Percentiles rank a stretch among this genome's conserved stretches.
Evolutionary conservation across 805 yeast genomes (phyloP).

Genomic region (Metschnikowia noctiluminum): DNA sequence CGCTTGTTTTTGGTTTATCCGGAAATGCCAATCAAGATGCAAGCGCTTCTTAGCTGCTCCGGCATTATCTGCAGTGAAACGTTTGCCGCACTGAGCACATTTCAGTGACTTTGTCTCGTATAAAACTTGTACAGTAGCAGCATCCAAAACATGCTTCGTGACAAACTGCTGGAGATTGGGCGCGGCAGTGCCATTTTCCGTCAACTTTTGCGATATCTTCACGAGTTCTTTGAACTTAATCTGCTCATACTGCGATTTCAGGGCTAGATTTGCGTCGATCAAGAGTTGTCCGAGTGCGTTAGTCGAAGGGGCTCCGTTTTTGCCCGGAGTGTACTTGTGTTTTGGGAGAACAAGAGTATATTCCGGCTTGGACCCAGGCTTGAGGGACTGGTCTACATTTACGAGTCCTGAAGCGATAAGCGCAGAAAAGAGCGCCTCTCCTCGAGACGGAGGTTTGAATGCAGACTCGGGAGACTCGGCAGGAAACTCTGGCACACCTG

Average conservation of each 20-base stretch:
- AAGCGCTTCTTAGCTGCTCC: constrained; percentile 53
- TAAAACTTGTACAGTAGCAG: constrained; percentile 35
- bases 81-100: constrained; percentile 85
- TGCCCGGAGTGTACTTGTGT: constrained; percentile 23
- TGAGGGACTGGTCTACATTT: constrained; percentile 38
- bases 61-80: constrained; percentile 61
- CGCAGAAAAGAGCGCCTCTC: constrained; percentile 31
- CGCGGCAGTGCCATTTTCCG: background rate
- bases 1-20: constrained; percentile 73
- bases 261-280: constrained; percentile 12
- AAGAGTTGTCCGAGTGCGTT: constrained; percentile 16
- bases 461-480: constrained; percentile 13
- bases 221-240: constrained; percentile 30
- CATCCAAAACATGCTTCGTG: constrained; percentile 32
- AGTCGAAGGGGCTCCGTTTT: constrained; percentile 9
- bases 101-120: constrained; percentile 68
- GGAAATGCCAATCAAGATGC: constrained; percentile 95
- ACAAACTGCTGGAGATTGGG: constrained; percentile 35
- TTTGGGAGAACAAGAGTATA: constrained; percentile 32
- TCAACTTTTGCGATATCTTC: constrained; percentile 21
- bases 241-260: constrained; percentile 30
- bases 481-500: background rate
- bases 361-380: constrained; percentile 35
- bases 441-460: constrained; percentile 16
- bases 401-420: constrained; percentile 38